Evolutionary conservation across 257 asterid species (phyloP).

Genomic region (Solanum gandarillasii): DNA sequence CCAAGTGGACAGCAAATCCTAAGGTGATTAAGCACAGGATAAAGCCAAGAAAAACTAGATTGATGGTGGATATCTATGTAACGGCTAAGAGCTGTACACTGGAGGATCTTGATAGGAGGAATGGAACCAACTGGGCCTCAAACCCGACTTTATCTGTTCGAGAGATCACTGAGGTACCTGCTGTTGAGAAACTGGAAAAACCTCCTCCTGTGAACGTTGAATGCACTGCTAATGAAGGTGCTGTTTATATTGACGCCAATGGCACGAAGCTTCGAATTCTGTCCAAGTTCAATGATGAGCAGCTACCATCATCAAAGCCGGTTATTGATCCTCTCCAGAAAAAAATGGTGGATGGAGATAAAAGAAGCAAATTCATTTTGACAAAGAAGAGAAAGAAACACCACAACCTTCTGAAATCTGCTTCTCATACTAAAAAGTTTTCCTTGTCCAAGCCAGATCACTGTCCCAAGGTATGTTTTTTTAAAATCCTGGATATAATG

Average conservation of each 20-base stretch:
- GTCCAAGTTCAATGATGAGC: slow-evolving; percentile 43
- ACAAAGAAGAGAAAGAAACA: slow-evolving; percentile 45
- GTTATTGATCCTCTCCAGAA: slow-evolving; percentile 18
- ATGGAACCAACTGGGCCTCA: slow-evolving; percentile 73
- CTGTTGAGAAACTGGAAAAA: slow-evolving; percentile 15
- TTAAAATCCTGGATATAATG: not conserved
- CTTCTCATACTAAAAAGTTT: slow-evolving; percentile 25
- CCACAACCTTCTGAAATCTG: slow-evolving; percentile 29
- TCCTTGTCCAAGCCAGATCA: slow-evolving; percentile 12
- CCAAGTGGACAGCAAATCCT: slow-evolving; percentile 30
- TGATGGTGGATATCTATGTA: slow-evolving; percentile 64
- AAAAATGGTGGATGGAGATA: slow-evolving; percentile 27
- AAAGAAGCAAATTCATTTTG: slow-evolving; percentile 24
- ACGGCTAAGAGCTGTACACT: slow-evolving; percentile 60
- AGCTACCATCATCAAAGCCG: slow-evolving; percentile 11
- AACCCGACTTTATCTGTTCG: slow-evolving; percentile 21
- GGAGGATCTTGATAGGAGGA: slow-evolving; percentile 91
- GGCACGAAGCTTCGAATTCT: slow-evolving; percentile 76
- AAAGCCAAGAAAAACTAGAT: slow-evolving; percentile 57
- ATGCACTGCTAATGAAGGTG: slow-evolving; percentile 40
- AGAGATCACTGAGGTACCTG: slow-evolving; percentile 21
- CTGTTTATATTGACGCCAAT: slow-evolving; percentile 66
- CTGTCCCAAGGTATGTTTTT: slow-evolving; percentile 26
- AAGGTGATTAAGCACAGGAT: slow-evolving; percentile 57
- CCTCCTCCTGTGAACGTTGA: slow-evolving; percentile 18